phyloP scores from a whole-genome alignment of 2,329 filamentous ascomycete species.

The Aspergillus fumigatus region DNA sequence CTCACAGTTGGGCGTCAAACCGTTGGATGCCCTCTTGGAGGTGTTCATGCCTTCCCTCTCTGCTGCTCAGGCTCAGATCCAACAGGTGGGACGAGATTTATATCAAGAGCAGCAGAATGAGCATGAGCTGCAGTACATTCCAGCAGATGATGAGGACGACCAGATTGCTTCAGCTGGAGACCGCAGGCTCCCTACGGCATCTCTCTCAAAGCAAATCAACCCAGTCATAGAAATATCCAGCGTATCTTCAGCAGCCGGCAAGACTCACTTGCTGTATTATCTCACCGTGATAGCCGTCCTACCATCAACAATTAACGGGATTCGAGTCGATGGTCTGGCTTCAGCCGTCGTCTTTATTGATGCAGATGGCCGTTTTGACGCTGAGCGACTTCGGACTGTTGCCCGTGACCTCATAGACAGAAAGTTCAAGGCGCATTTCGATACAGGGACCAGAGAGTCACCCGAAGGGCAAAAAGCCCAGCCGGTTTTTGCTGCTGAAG shows the following conservation, averaged over 20 bases:
- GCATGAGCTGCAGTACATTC: background rate
- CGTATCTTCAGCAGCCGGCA: slow-evolving; percentile 48
- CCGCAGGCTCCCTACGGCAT: background rate
- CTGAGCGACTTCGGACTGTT: slow-evolving; percentile 41
- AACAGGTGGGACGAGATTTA: slow-evolving; percentile 1
- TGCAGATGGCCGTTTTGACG: slow-evolving; percentile 51
- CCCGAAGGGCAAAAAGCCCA: background rate
- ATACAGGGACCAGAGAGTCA: background rate
- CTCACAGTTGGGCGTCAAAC: slow-evolving; percentile 39
- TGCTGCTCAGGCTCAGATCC: slow-evolving; percentile 2
- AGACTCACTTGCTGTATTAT: slow-evolving; percentile 57
- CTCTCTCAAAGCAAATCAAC: slow-evolving; percentile 6
- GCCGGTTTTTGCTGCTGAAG: slow-evolving; percentile 3
- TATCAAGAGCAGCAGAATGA: slow-evolving; percentile 11
- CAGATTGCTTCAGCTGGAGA: background rate
- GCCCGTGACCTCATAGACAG: slow-evolving; percentile 23
- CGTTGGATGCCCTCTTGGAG: slow-evolving; percentile 44
- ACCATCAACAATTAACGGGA: slow-evolving; percentile 32
- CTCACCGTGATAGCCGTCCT: slow-evolving; percentile 50
- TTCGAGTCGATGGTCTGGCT: slow-evolving; percentile 41
- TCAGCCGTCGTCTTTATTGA: slow-evolving; percentile 54
- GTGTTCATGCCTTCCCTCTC: slow-evolving; percentile 27
- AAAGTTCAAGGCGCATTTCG: slow-evolving; percentile 2
- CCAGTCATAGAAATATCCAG: slow-evolving; percentile 54
- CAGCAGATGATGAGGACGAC: background rate